Base-by-base conservation (phyloP, 768 basidiomycete species). In the Bullera alba region DNA sequence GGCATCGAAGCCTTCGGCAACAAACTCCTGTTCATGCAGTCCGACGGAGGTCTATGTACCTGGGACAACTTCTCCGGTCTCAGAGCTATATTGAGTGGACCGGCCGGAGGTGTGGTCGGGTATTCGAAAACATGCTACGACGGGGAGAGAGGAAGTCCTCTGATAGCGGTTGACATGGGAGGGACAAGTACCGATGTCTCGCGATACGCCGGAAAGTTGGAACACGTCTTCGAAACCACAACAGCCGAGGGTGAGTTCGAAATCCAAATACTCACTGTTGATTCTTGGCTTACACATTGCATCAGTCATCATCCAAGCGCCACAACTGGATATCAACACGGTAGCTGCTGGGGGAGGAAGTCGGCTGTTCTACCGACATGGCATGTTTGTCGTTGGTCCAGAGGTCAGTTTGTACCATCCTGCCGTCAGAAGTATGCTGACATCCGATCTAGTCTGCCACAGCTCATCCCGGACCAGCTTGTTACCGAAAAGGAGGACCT, bases 31-130 rank as follows among this genome's bases (percentile, higher is more conserved):
- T 96, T 96, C 67, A 97, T 96, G 93, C 85, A 85, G 29, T 87
- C 85, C 48, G 92, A 97, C 63, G 93, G 67, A 21, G 65, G 65
- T 19, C 38, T 71, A 27, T 56, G 61, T 38, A 57, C 46, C 25
- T 45, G 48, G 49, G 72, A 80, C 51, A 86, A 87, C 63, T 96
- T 97, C 70, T 89, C 87, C 0, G 93, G 92, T 0, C 73, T 97
- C 60, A 92, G 91, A 78, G 88, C 86, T 56, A 91, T 96, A 56
- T 73, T 95, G 30, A 90, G 87, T 60, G 74, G 75, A 2, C 93
- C 92, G 0, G 93, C 92, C 0, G 92, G 92, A 2, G 92, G 92
- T 2, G 93, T 97, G 4, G 93, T 97, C 0, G 93, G 93, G 0
- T 93, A 88, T 62, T 88, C 91, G 0, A 75, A 90, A 58, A 92